Evolutionary conservation across 495 filamentous ascomycete genomes (phyloP).

Genomic region (Pyronema domesticum): DNA sequence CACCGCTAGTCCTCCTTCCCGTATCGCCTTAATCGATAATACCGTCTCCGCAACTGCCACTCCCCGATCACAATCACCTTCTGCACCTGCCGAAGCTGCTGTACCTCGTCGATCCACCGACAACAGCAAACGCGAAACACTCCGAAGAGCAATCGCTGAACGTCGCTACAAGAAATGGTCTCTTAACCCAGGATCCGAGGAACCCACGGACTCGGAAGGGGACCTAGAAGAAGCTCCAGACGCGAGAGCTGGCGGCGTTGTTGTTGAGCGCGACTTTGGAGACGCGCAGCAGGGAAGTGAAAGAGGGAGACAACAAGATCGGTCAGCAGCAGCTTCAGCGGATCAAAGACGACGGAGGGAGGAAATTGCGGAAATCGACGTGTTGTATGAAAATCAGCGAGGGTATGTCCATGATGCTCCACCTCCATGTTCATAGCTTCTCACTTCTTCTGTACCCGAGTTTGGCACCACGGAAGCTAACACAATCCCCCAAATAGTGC

Average conservation of each 20-base stretch:
- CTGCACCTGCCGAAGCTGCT: neutral
- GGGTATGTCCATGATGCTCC: constrained; percentile 28
- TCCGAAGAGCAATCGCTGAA: constrained; percentile 22
- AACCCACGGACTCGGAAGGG: constrained; percentile 6
- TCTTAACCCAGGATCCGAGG: constrained; percentile 3
- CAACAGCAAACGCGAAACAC: constrained; percentile 8
- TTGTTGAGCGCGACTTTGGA: constrained; percentile 3
- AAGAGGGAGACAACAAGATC: constrained; percentile 1
- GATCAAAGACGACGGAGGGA: constrained; percentile 1
- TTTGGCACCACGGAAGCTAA: neutral
- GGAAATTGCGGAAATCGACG: constrained; percentile 51
- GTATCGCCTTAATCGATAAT: constrained; percentile 20
- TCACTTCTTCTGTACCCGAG: too few species aligned
- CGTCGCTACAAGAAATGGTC: constrained; percentile 17
- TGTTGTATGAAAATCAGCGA: constrained; percentile 87
- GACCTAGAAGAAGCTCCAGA: constrained; percentile 8
- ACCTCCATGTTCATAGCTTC: neutral
- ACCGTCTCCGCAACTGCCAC: constrained; percentile 3
- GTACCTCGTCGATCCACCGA: neutral
- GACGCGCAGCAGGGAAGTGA: neutral
- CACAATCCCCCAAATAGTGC: constrained; percentile 15
- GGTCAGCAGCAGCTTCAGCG: neutral
- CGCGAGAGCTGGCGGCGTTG: constrained; percentile 11
- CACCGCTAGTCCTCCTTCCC: neutral
- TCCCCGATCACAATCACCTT: neutral